These are phyloP conservation scores for Aspergillus glaucus DNA, from an alignment of 2,329 filamentous ascomycete species.

Conservation along the genomic window DNA sequence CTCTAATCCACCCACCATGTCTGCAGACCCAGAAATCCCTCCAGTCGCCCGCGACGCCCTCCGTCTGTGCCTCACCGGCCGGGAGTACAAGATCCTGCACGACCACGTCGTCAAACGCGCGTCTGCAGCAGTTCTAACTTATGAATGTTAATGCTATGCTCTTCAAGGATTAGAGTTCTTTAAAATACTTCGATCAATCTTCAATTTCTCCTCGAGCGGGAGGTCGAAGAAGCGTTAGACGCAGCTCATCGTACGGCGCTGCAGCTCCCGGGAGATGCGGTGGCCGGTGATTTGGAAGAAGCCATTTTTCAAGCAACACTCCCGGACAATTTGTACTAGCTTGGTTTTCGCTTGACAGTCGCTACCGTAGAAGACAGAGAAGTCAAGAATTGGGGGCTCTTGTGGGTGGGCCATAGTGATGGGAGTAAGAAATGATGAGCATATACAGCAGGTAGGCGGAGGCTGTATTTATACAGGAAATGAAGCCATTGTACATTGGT, in stretches of 20 bases:
- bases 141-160: background rate
- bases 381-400: background rate
- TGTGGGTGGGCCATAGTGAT: background rate
- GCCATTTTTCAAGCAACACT: conserved; percentile 27
- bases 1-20: too few relatives aligned
- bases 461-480: too few relatives aligned
- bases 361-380: conserved; percentile 18
- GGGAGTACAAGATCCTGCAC: too few relatives aligned
- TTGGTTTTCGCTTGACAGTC: conserved; percentile 22
- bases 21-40: too few relatives aligned
- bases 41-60: too few relatives aligned
- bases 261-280: conserved; percentile 32
- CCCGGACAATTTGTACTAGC: conserved; percentile 20
- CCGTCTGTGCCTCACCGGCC: too few relatives aligned
- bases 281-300: conserved; percentile 45
- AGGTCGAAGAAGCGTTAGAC: conserved; percentile 38
- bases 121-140: too few relatives aligned
- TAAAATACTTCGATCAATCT: conserved; percentile 24
- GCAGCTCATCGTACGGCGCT: conserved; percentile 32
- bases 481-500: too few relatives aligned
- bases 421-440: conserved; percentile 3
- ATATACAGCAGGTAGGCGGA: too few relatives aligned
- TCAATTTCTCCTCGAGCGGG: conserved; percentile 37
- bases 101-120: too few relatives aligned
- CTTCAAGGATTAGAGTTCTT: background rate